A percentile compares a stretch with the other conserved stretches of the same genome.
phyloP scores from a whole-genome alignment of 75 land plant species.

The Adiantum capillusveneris region DNA sequence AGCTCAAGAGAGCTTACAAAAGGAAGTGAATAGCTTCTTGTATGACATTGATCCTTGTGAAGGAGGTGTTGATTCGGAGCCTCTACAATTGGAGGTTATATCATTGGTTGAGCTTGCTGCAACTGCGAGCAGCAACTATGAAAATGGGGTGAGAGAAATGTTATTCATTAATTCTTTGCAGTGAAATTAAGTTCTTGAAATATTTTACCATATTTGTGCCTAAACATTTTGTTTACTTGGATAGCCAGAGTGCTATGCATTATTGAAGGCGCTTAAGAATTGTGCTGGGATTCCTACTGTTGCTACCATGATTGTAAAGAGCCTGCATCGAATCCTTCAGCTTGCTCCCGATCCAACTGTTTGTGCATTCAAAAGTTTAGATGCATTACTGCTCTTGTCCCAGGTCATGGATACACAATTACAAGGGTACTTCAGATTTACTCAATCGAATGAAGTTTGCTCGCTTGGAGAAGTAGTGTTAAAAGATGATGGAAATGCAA shows the following conservation, averaged over 20 bases:
- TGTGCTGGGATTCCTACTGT: conserved; percentile 65
- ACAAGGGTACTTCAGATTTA: conserved; percentile 30
- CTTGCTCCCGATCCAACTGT: conserved; percentile 62
- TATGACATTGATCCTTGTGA: conserved; percentile 6
- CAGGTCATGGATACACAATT: conserved; percentile 65
- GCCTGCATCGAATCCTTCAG: conserved; percentile 70
- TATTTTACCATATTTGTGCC: background rate
- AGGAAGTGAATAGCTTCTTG: background rate
- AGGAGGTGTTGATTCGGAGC: background rate
- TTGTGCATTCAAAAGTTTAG: conserved; percentile 56
- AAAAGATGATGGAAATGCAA: background rate
- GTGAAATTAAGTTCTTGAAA: background rate
- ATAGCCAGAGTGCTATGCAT: conserved; percentile 78
- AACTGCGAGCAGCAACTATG: conserved; percentile 42
- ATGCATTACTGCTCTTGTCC: conserved; percentile 56
- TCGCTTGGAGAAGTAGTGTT: background rate
- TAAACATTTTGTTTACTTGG: conserved; percentile 7
- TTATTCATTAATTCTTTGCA: background rate
- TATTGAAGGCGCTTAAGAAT: conserved; percentile 71
- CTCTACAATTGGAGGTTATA: conserved; percentile 73
- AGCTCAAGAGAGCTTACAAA: too few relatives aligned
- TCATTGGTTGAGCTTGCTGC: conserved; percentile 92
- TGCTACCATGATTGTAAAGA: conserved; percentile 57
- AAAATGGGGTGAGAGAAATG: conserved; percentile 60
- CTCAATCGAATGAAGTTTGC: background rate